Evolutionary conservation across 208 protist species (phyloP).

Genomic region (Crithidia fasciculata): DNA sequence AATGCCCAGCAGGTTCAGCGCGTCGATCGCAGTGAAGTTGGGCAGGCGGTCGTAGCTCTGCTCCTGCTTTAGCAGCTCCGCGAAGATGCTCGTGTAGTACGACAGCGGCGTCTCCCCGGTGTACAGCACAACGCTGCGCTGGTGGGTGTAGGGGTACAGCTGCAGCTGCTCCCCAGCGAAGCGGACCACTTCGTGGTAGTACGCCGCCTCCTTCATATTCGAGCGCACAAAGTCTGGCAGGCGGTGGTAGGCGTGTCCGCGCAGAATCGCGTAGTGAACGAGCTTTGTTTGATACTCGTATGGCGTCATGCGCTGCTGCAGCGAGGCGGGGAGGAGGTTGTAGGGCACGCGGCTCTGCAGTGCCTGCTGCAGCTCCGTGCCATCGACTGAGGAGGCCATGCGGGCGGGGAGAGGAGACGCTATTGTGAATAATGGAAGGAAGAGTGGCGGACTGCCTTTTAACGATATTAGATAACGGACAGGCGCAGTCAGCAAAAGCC

Average conservation of each 20-base stretch:
- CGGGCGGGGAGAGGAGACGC: neutral
- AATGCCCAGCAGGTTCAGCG: constrained; percentile 94
- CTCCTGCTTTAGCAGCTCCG: constrained; percentile 76
- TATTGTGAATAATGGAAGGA: neutral
- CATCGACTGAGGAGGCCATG: constrained; percentile 33
- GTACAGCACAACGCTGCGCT: constrained; percentile 61
- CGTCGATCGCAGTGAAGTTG: constrained; percentile 97
- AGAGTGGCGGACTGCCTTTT: no score
- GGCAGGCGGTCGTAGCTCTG: constrained; percentile 95
- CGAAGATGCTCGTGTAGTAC: constrained; percentile 80
- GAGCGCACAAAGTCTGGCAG: constrained; percentile 66
- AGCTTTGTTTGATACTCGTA: constrained; percentile 52
- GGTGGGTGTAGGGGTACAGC: constrained; percentile 82
- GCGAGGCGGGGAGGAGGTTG: constrained; percentile 45
- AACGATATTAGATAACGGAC: no score
- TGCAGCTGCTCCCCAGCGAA: constrained; percentile 56
- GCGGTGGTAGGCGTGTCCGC: constrained; percentile 63
- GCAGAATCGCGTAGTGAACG: constrained; percentile 54
- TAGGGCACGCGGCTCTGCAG: constrained; percentile 63
- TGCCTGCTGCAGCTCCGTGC: constrained; percentile 64
- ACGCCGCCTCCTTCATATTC: constrained; percentile 58
- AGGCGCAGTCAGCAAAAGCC: no score
- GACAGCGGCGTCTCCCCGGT: constrained; percentile 73
- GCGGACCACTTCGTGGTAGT: constrained; percentile 78
- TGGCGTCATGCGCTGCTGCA: constrained; percentile 68